Conservation (phyloP, 2,329 filamentous ascomycete species). For the Epichloe glyceriae region DNA sequence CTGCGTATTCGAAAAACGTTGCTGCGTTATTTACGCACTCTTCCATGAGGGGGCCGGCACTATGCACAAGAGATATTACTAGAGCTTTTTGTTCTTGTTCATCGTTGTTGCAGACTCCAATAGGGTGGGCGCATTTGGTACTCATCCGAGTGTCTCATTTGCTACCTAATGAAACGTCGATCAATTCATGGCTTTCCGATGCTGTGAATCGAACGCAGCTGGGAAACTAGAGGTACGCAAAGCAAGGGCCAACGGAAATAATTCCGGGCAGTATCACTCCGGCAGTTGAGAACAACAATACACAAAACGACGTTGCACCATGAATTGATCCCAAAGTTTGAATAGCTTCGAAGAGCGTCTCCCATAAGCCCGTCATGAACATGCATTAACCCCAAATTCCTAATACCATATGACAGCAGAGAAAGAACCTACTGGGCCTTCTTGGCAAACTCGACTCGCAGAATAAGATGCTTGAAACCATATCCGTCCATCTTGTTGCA, state of each 20-base stretch:
- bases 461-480: conserved; percentile 77
- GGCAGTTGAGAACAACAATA: background rate
- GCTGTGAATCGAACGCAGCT: background rate
- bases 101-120: background rate
- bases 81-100: background rate
- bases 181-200: background rate
- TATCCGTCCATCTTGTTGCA: conserved; percentile 97
- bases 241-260: background rate
- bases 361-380: background rate
- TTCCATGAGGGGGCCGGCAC: too few species aligned
- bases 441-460: conserved; percentile 81
- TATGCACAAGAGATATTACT: background rate
- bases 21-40: too few species aligned
- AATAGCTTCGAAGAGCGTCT: background rate
- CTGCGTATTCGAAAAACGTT: too few species aligned
- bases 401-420: conserved; percentile 1
- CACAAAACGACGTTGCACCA: background rate
- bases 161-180: background rate
- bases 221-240: background rate
- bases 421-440: conserved; percentile 36
- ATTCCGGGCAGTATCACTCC: background rate
- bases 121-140: background rate
- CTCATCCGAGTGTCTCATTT: too few species aligned
- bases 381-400: conserved; percentile 4
- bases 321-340: background rate